Conservation (phyloP, 1,284 basidiomycete genomes). For the Ganoderma boninense region DNA sequence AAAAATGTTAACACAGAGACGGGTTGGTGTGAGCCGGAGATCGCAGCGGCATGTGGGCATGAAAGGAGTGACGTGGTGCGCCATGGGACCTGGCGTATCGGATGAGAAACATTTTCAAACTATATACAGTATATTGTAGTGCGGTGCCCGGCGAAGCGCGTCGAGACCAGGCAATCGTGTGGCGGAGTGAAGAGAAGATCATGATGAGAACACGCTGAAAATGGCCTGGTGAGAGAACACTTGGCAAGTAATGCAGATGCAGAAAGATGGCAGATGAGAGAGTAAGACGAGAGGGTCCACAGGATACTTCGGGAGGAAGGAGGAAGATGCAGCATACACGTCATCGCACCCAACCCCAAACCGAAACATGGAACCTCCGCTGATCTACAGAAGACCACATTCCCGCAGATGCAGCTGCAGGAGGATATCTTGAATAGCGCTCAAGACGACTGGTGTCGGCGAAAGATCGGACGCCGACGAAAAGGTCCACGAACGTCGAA, state of each 20-base stretch:
- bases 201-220: slow-evolving; percentile 20
- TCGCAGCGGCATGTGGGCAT: slow-evolving; percentile 31
- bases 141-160: slow-evolving; percentile 26
- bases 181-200: slow-evolving; percentile 18
- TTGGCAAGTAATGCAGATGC: slow-evolving; percentile 25
- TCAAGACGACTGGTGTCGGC: slow-evolving; percentile 69
- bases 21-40: slow-evolving; percentile 16
- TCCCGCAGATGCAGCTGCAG: slow-evolving; percentile 86
- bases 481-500: slow-evolving; percentile 13
- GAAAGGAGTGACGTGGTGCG: slow-evolving; percentile 31
- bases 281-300: background rate
- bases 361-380: slow-evolving; percentile 12
- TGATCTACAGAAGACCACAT: slow-evolving; percentile 78
- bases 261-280: slow-evolving; percentile 27
- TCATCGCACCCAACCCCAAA: slow-evolving; percentile 12
- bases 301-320: slow-evolving; percentile 1
- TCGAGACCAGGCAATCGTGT: slow-evolving; percentile 9
- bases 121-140: slow-evolving; percentile 36
- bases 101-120: slow-evolving; percentile 30
- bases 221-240: slow-evolving; percentile 23
- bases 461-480: slow-evolving; percentile 13
- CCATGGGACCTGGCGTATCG: slow-evolving; percentile 25
- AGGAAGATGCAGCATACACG: slow-evolving; percentile 30
- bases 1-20: slow-evolving; percentile 5
- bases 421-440: slow-evolving; percentile 84